Base-by-base conservation (phyloP, 805 yeast genomes). In the Suhomyces prunicola region DNA sequence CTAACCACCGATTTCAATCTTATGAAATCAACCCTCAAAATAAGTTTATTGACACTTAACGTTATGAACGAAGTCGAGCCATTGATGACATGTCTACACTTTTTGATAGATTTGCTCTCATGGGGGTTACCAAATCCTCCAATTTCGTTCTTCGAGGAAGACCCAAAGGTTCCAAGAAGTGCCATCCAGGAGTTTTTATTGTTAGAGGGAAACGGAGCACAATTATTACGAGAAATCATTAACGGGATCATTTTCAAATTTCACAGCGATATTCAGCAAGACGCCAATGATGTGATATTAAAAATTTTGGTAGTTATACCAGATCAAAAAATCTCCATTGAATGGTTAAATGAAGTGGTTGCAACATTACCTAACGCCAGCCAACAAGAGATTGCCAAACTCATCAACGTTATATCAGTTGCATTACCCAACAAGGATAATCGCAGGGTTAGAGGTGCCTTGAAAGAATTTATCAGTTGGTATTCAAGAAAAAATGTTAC, bases 101-200 rank as follows among this genome's bases (percentile, higher is more conserved):
- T 83, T 66, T 69, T 92, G 59, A 86, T 89, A 58, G 99, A 94
- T 66, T 76, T 90, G 35, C 70, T 88, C 22, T 82, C 91, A 6
- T 92, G 96, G 93, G 97, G 96, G 1, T 82, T 86, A 58, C 86
- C 80, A 26, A 74, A 81, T 8, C 91, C 97, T 2, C 97, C 97
- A 5, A 78, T 88, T 17, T 86, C 96, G 6, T 79, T 86, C 41
- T 78, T 81, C 50, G 78, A 76, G 26, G 81, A 78, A 19, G 63
- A 68, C 23, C 76, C 78, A 45, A 74, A 86, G 22, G 50, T 55
- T n/a, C 52, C 54, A 36, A 54, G 52, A 24, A 41, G 40, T 9
- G 55, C 56, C 19, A 51, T 56, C 26, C 65, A 80, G 48, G 68
- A 69, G 35, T 73, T 85, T 42, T 67, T 86, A 36, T 54, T 60